Conservation (phyloP, 2,329 filamentous ascomycete species). For the Talaromyces atroroseus region DNA sequence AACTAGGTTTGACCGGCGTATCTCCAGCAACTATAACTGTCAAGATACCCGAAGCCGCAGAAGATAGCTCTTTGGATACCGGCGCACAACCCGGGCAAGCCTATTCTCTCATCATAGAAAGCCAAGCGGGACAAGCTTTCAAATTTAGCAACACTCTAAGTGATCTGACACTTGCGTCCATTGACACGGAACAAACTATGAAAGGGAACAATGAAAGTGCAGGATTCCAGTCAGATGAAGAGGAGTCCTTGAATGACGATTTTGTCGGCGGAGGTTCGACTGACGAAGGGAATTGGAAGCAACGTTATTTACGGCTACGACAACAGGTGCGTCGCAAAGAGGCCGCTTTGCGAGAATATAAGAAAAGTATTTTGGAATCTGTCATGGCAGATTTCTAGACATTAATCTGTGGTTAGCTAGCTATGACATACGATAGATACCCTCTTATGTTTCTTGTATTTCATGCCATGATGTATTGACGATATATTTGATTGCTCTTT, state of each 20-base stretch:
- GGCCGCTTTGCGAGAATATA: constrained; percentile 33
- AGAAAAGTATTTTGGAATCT: constrained; percentile 38
- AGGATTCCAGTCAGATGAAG: constrained; percentile 5
- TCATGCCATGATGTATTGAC: not conserved
- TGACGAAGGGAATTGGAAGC: constrained; percentile 33
- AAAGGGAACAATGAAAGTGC: not conserved
- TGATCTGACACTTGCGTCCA: constrained; percentile 1
- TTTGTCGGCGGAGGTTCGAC: constrained; percentile 1
- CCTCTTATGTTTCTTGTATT: constrained; percentile 3
- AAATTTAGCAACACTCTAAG: constrained; percentile 9
- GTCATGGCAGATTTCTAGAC: constrained; percentile 38
- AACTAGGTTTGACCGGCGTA: constrained; percentile 28
- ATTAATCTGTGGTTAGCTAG: constrained; percentile 1
- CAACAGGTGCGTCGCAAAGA: constrained; percentile 37
- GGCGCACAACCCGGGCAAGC: not conserved
- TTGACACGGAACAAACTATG: not conserved
- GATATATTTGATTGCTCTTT: not conserved
- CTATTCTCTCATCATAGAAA: constrained; percentile 10
- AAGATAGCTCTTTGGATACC: not conserved
- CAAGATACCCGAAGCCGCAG: constrained; percentile 17
- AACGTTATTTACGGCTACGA: constrained; percentile 33
- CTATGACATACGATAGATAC: constrained; percentile 12
- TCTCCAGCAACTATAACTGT: constrained; percentile 23
- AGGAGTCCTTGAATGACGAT: constrained; percentile 12
- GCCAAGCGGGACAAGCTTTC: constrained; percentile 2